Base-by-base conservation (phyloP, 208 protist species). In the Leishmania turanica region DNA sequence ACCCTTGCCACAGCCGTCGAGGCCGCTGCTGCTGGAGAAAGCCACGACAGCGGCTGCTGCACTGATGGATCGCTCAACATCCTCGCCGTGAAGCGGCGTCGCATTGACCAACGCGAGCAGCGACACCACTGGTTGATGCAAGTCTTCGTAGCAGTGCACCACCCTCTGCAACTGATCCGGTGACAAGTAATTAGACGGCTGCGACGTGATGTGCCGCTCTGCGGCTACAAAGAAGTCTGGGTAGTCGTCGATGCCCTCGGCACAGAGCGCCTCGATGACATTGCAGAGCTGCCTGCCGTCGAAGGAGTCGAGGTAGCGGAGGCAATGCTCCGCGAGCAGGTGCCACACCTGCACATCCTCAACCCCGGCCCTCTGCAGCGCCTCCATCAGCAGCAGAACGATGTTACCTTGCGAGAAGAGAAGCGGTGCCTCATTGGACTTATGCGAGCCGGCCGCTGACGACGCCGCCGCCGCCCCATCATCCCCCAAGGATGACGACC, bases 141-240 rank as follows among this genome's bases (percentile, higher is more conserved):
- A 84, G 56, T 88, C 86, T 68, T 90, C 85, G 85, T 95, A 96
- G 83, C 87, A 93, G 49, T 88, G 81, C 66, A 96, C 87, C 1
- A 97, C 58, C 53, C 87, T 80, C 75, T 88, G 80, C 45, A 95
- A 80, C 79, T 95, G 85, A n/a, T 87, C 82, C 27, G 87, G 75
- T 2, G 90, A 87, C 49, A 97, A 82, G 78, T 89, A 96, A 24
- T 73, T 79, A 1, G 81, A 34, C 56, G 78, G 74, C 71, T 89
- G 86, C 51, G 79, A 68, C n/a, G 80, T 85, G 74, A 97, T 88
- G 86, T 96, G 85, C 6, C 88, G 78, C 84, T 95, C 89, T 47
- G 86, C 89, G 19, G 91, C 92, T 6, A 90, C 82, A 83, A 93
- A 97, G 81, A 97, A 95, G 64, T 95, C 90, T 5, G 89, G 90